Percentiles rank a stretch among this genome's conserved stretches.
phyloP scores from a whole-genome alignment of 306 rosid species.

The Heteromeles arbutifolia region DNA sequence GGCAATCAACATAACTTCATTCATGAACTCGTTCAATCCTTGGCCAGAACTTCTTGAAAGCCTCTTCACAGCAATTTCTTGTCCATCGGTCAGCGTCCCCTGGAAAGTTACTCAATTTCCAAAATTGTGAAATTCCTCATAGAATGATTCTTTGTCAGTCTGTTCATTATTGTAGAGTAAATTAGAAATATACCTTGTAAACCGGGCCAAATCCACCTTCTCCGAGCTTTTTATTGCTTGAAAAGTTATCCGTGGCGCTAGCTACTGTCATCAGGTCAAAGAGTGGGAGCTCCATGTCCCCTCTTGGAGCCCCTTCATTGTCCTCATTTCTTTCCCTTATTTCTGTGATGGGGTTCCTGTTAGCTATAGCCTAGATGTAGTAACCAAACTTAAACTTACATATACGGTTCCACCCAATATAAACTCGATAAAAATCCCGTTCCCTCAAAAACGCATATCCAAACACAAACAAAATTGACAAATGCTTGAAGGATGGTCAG shows the following conservation, averaged over 20 bases:
- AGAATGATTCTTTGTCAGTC: not conserved
- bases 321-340: not conserved
- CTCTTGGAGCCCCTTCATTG: not conserved
- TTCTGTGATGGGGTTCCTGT: not conserved
- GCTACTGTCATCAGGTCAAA: slow-evolving; percentile 30
- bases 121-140: not conserved
- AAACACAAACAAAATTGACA: too few relatives aligned
- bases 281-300: slow-evolving; percentile 43
- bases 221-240: slow-evolving; percentile 36
- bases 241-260: slow-evolving; percentile 37
- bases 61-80: slow-evolving; percentile 51
- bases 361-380: not conserved
- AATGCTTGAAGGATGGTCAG: not conserved
- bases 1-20: slow-evolving; percentile 47
- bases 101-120: slow-evolving; percentile 7
- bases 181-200: slow-evolving; percentile 26
- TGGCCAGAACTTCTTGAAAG: slow-evolving; percentile 28
- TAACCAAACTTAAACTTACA: not conserved
- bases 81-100: slow-evolving; percentile 46
- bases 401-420: not conserved
- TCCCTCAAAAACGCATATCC: too few relatives aligned
- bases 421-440: not conserved
- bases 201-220: slow-evolving; percentile 70
- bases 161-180: not conserved
- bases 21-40: slow-evolving; percentile 50